phyloP scores from a whole-genome alignment of 768 basidiomycete species.

The Serpula lacrymans region DNA sequence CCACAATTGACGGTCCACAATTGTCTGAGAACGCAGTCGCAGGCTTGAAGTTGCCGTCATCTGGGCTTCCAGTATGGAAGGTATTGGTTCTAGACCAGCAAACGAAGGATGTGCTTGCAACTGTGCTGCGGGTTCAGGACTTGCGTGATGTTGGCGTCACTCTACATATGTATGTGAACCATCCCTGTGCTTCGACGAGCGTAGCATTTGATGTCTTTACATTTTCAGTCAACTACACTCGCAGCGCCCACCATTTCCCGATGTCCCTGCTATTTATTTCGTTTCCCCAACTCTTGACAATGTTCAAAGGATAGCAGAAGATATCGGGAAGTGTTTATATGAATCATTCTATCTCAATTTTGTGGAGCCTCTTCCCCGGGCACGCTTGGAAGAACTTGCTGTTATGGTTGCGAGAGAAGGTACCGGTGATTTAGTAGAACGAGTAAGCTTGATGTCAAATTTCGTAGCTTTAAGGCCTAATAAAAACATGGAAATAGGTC shows the following conservation, averaged over 20 bases:
- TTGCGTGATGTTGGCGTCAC: constrained; percentile 96
- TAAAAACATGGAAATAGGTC: constrained; percentile 46
- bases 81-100: constrained; percentile 91
- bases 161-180: constrained; percentile 80
- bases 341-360: constrained; percentile 95
- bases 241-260: constrained; percentile 80
- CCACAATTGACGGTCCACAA: constrained; percentile 15
- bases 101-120: constrained; percentile 95
- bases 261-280: constrained; percentile 97
- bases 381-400: constrained; percentile 87
- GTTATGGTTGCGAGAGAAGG: constrained; percentile 82
- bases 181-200: no score
- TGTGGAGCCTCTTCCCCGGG: constrained; percentile 84
- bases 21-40: constrained; percentile 37
- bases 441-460: constrained; percentile 41
- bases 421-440: constrained; percentile 75
- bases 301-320: constrained; percentile 87
- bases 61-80: constrained; percentile 90
- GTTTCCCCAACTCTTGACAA: constrained; percentile 87
- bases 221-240: constrained; percentile 84
- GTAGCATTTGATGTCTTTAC: no score
- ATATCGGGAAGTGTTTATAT: constrained; percentile 85
- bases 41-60: constrained; percentile 47
- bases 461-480: not conserved
- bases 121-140: constrained; percentile 93